These are phyloP conservation scores for Poa annua DNA, from an alignment of 176 grass and related monocot genomes.

Conservation along the genomic window DNA sequence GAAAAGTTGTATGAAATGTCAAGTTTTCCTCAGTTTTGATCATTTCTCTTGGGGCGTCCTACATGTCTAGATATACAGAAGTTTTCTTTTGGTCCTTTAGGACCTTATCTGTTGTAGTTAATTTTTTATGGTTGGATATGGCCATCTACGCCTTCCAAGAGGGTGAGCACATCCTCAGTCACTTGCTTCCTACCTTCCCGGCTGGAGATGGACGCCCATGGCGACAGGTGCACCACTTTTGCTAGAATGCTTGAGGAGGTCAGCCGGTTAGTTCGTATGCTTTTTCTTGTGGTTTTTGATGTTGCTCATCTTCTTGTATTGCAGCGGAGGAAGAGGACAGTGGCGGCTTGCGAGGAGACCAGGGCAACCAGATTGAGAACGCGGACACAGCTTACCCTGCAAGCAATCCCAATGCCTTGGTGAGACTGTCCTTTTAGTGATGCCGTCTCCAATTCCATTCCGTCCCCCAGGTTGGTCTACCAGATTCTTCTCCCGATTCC, in stretches of 20 bases:
- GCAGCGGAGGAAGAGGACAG: neutral
- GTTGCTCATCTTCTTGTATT: neutral
- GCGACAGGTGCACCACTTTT: neutral
- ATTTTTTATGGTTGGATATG: neutral
- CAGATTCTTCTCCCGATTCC: neutral
- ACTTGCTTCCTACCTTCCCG: neutral
- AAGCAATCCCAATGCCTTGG: neutral
- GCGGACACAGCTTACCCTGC: neutral
- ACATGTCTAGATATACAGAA: neutral
- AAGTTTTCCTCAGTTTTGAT: neutral
- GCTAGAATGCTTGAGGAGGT: neutral
- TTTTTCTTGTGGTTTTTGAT: neutral
- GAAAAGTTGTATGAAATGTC: neutral
- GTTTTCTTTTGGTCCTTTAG: conserved; percentile 10
- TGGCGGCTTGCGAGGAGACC: neutral
- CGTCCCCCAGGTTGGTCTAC: neutral
- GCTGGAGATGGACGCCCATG: neutral
- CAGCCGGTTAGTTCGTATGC: neutral
- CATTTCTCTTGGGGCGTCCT: neutral
- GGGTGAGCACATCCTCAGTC: neutral
- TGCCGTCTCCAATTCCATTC: neutral
- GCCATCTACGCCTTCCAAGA: neutral
- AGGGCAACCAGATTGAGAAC: neutral
- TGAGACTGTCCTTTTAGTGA: neutral
- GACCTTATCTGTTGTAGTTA: neutral